Conservation (phyloP, 176 grass and related monocot species). For the barley (Hordeum vulgare) region MorexV3_pseudomolecules_assembly NC_058519.1:31526337-31526836, state of each 20-base stretch:
- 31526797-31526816: constrained; percentile 92
- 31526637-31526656: constrained; percentile 76
- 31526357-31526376: constrained; percentile 75
- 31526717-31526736: constrained; percentile 94
- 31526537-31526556: constrained; percentile 68
- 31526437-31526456: constrained; percentile 47
- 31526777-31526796: constrained; percentile 55
- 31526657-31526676: constrained; percentile 58
- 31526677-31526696: constrained; percentile 69
- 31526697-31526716: constrained; percentile 78
- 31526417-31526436: constrained; percentile 75
- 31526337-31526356: constrained; percentile 25
- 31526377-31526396: constrained; percentile 79
- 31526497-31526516: constrained; percentile 77
- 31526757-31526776: constrained; percentile 78
- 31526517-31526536: constrained; percentile 58
- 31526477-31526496: constrained; percentile 79
- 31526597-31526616: constrained; percentile 86
- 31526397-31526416: constrained; percentile 78
- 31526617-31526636: constrained; percentile 71
- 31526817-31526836: constrained; percentile 38
- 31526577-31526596: constrained; percentile 62
- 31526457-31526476: constrained; percentile 67
- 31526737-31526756: constrained; percentile 79
- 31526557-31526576: constrained; percentile 83